Percentiles rank a stretch among this genome's conserved stretches.
Evolutionary conservation across 2,329 filamentous ascomycete species (phyloP).

Genomic region (Botrytis byssoidea): DNA sequence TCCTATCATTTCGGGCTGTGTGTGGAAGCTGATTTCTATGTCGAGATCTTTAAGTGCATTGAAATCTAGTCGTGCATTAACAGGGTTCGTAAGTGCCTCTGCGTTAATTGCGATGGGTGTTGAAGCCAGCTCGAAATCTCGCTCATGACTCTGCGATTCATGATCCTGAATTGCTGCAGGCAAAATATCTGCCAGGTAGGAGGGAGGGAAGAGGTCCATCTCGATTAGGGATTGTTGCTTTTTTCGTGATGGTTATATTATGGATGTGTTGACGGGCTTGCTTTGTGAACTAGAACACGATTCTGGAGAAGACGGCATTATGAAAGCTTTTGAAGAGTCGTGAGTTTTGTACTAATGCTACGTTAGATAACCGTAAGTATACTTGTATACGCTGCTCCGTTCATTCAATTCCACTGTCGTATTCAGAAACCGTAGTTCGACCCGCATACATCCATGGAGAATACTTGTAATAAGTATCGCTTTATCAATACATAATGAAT

Average conservation of each 20-base stretch:
- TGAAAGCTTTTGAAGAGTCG: neutral
- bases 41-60: neutral
- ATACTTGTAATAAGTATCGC: neutral
- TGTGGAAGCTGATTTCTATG: neutral
- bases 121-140: neutral
- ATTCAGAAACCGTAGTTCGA: neutral
- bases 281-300: too few species aligned
- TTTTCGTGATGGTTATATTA: neutral
- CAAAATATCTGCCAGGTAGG: neutral
- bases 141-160: neutral
- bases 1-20: neutral
- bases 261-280: neutral
- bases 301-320: neutral
- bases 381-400: neutral
- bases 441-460: neutral
- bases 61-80: neutral
- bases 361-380: neutral
- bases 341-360: neutral
- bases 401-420: fast-evolving
- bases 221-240: neutral
- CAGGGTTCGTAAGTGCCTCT: neutral
- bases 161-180: neutral
- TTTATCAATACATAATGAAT: too few species aligned
- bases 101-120: neutral
- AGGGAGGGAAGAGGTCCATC: neutral